These are phyloP conservation scores for Entamoeba moshkovskii DNA, from an alignment of 208 protist genomes.

Conservation along the genomic window DNA sequence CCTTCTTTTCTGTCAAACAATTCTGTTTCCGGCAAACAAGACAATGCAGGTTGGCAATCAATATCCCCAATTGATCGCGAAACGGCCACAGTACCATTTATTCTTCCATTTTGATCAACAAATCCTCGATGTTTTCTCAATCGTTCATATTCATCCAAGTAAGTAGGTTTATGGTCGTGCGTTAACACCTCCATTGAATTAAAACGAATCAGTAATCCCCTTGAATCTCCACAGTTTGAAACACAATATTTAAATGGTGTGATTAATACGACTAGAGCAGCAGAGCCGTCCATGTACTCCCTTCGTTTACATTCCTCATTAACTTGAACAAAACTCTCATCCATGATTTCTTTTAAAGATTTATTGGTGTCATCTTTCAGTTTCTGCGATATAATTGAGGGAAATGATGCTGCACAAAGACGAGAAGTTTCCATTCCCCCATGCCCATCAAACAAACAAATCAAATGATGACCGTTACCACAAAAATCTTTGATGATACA, in stretches of 20 bases:
- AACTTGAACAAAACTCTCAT: neutral
- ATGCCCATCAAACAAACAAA: neutral
- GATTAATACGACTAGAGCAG: neutral
- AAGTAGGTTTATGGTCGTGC: neutral
- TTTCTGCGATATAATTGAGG: neutral
- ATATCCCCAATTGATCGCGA: neutral
- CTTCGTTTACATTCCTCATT: neutral
- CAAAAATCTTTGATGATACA: neutral
- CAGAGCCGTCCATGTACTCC: neutral
- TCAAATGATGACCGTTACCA: neutral
- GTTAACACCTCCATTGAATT: neutral
- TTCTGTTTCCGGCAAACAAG: neutral
- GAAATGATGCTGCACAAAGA: neutral
- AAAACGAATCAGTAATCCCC: neutral
- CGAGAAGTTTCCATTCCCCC: neutral
- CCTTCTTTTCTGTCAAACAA: neutral
- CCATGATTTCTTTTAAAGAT: neutral
- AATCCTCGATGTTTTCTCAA: neutral
- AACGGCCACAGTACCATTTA: neutral
- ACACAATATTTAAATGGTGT: constrained; percentile 2
- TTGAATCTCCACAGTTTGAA: neutral
- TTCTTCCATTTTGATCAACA: neutral
- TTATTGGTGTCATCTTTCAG: neutral
- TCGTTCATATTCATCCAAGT: neutral
- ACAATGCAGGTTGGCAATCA: neutral